Conservation (phyloP, 2,329 filamentous ascomycete species). For the Cordyceps fumosorosea region DNA sequence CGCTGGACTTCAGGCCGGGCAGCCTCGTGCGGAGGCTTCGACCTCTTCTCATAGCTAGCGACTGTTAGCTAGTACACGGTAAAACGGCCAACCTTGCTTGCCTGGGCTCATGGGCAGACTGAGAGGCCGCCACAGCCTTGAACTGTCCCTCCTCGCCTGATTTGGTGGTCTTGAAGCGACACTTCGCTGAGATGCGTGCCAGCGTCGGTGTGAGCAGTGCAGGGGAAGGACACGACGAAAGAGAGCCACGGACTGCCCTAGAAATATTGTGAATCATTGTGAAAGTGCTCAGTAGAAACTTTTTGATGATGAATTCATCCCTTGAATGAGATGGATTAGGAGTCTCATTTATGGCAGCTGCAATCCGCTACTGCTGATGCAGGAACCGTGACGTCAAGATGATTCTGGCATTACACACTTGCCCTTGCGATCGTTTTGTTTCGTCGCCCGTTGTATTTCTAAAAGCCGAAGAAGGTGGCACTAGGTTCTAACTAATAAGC, state of each 20-base stretch:
- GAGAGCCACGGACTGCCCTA: background rate
- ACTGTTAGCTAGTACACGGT: background rate
- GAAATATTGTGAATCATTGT: background rate
- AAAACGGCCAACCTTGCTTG: background rate
- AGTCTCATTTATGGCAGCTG: background rate
- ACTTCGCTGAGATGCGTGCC: background rate
- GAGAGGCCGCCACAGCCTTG: background rate
- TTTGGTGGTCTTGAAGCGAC: background rate
- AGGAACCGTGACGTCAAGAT: background rate
- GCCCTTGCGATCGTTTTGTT: no score
- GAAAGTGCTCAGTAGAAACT: background rate
- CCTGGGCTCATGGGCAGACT: background rate
- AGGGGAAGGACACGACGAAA: no score
- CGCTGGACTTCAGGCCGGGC: background rate
- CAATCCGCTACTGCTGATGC: background rate
- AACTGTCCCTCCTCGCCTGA: constrained; percentile 2
- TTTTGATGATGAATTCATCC: background rate
- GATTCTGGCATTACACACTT: background rate
- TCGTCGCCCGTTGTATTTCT: no score
- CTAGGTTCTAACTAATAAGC: no score
- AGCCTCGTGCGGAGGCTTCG: background rate
- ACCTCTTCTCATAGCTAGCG: background rate
- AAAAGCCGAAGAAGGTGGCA: no score
- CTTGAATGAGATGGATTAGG: background rate
- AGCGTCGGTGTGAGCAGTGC: no score